phyloP scores from a whole-genome alignment of 2,329 filamentous ascomycete species.

The Cercospora sojina region DNA sequence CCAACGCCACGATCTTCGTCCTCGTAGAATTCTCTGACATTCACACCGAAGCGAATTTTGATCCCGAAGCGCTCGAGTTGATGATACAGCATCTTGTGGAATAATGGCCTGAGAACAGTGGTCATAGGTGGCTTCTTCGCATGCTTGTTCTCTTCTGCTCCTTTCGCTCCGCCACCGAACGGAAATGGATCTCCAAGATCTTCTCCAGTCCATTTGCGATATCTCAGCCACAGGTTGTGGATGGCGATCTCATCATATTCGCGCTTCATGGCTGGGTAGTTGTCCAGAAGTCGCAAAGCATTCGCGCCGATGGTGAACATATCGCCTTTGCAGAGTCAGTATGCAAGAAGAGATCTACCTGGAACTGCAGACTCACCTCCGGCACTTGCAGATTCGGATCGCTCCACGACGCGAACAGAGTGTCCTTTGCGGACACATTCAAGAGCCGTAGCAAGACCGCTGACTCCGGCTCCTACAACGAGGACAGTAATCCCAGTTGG shows the following conservation, averaged over 20 bases:
- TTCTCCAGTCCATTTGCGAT: constrained; percentile 26
- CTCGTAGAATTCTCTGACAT: constrained; percentile 48
- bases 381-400: constrained; percentile 14
- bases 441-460: constrained; percentile 27
- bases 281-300: constrained; percentile 16
- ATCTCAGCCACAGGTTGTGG: constrained; percentile 25
- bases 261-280: constrained; percentile 26
- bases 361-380: constrained; percentile 5
- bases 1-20: constrained; percentile 35
- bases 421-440: constrained; percentile 32
- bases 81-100: constrained; percentile 27
- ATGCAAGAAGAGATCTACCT: no score
- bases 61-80: constrained; percentile 27
- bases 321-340: constrained; percentile 21
- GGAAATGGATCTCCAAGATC: constrained; percentile 21
- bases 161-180: constrained; percentile 13
- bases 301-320: constrained; percentile 45
- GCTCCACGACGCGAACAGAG: constrained; percentile 26
- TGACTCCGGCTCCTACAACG: constrained; percentile 28
- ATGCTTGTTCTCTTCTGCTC: constrained; percentile 13
- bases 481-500: constrained; percentile 27
- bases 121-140: constrained; percentile 23
- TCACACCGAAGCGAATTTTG: constrained; percentile 18
- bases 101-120: constrained; percentile 22
- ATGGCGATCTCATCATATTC: constrained; percentile 25